These are phyloP conservation scores for Monilinia fructicola DNA, from an alignment of 2,329 filamentous ascomycete genomes.

Conservation along the genomic window DNA sequence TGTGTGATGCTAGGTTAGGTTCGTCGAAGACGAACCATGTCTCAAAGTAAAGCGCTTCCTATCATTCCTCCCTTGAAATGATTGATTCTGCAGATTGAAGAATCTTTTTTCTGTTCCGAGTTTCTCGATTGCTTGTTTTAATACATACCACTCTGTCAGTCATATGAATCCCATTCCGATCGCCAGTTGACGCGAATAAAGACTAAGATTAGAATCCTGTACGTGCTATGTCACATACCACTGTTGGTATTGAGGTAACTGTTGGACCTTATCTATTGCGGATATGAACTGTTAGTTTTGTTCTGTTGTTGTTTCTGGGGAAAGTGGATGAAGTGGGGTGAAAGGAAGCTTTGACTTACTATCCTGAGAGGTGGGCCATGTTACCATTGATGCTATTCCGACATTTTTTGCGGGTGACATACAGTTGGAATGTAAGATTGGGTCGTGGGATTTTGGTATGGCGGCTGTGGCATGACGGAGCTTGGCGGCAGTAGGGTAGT, in stretches of 20 bases:
- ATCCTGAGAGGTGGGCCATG: conserved; percentile 11
- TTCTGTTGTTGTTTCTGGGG: conserved; percentile 1
- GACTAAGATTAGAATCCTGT: not conserved
- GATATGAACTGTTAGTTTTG: not conserved
- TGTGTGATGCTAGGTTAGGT: not conserved
- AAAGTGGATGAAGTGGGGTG: conserved; percentile 11
- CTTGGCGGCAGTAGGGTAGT: not conserved
- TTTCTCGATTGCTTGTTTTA: not conserved
- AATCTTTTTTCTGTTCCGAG: not conserved
- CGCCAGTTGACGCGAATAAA: not conserved
- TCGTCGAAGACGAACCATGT: not conserved
- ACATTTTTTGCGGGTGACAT: not conserved
- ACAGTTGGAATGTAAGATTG: not conserved
- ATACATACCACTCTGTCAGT: not conserved
- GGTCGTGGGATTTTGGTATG: not conserved
- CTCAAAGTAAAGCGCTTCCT: conserved; percentile 8
- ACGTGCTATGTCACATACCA: not conserved
- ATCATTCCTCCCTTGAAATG: conserved; percentile 1
- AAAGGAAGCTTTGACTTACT: conserved; percentile 13
- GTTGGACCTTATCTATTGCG: not conserved
- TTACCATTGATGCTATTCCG: conserved; percentile 10
- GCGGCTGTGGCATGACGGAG: not conserved
- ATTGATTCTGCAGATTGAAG: not conserved
- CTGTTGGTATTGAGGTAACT: not conserved
- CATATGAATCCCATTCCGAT: not conserved